A percentile compares a stretch with the other conserved stretches of the same genome.
Conservation (phyloP, 2,329 filamentous ascomycete species). For the Alternaria infectoria region DNA sequence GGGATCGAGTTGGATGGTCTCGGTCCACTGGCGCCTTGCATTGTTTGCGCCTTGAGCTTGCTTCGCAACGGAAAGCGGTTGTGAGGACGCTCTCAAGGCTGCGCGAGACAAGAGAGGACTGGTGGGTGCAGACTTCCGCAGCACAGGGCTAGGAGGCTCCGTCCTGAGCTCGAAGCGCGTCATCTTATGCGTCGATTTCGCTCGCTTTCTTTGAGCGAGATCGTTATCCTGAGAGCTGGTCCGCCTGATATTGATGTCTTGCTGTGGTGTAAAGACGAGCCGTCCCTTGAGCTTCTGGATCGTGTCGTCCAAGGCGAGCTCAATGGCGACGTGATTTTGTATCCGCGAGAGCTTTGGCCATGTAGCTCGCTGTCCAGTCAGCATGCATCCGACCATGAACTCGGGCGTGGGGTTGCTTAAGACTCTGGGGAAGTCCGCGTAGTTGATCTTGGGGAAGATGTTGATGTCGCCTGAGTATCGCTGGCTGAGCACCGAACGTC, state of each 20-base stretch:
- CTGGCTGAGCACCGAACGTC: constrained; percentile 81
- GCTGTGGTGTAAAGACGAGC: constrained; percentile 72
- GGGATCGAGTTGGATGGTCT: constrained; percentile 22
- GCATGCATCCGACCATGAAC: constrained; percentile 81
- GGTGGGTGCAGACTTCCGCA: constrained; percentile 22
- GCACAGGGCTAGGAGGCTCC: constrained; percentile 26
- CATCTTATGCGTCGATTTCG: constrained; percentile 29
- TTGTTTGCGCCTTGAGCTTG: constrained; percentile 18
- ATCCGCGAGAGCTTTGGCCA: constrained; percentile 91
- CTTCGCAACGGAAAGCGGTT: constrained; percentile 14
- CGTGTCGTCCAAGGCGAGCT: constrained; percentile 79
- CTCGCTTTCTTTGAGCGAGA: constrained; percentile 13
- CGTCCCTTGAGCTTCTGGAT: constrained; percentile 72
- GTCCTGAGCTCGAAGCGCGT: constrained; percentile 27
- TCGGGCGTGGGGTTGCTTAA: constrained; percentile 83
- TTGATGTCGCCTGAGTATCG: constrained; percentile 96
- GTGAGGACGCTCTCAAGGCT: constrained; percentile 9
- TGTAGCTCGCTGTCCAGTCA: constrained; percentile 82
- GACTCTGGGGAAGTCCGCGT: constrained; percentile 75
- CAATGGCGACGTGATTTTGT: constrained; percentile 85
- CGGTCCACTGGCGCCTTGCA: not conserved
- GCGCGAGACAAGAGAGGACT: constrained; percentile 25
- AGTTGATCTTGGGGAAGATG: constrained; percentile 80
- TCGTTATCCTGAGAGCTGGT: constrained; percentile 38
- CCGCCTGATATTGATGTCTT: constrained; percentile 42